Evolutionary conservation across 192 early-diverging fungal species (phyloP).

Genomic region (Geosiphon pyriformis): DNA sequence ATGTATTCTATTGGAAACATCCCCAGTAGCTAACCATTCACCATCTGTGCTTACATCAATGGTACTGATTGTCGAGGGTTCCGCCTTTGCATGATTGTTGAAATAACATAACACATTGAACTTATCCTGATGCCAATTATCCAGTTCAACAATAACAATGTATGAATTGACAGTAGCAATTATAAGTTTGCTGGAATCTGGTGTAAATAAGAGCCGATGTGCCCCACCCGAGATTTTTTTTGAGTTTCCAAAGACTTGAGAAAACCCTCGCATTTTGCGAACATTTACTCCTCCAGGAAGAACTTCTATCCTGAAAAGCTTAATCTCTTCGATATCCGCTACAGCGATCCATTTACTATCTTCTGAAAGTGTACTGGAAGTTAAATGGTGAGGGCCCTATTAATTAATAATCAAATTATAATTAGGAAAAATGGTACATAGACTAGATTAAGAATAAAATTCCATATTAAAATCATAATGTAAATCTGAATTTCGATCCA

Average conservation of each 20-base stretch:
- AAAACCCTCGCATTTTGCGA: slow-evolving; percentile 43
- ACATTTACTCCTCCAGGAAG: slow-evolving; percentile 44
- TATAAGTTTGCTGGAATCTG: slow-evolving; percentile 67
- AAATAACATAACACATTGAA: slow-evolving; percentile 33
- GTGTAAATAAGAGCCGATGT: slow-evolving; percentile 69
- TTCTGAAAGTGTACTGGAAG: slow-evolving; percentile 68
- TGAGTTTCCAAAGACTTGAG: slow-evolving; percentile 24
- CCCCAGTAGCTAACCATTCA: slow-evolving; percentile 77
- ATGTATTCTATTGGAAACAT: slow-evolving; percentile 64
- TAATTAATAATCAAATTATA: neutral
- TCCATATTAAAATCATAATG: slow-evolving; percentile 67
- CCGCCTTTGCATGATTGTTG: slow-evolving; percentile 39
- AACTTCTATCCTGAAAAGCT: slow-evolving; percentile 55
- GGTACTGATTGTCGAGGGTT: slow-evolving; percentile 51
- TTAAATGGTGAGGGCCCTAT: slow-evolving; percentile 53
- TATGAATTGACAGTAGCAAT: slow-evolving; percentile 70
- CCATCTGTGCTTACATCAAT: slow-evolving; percentile 77
- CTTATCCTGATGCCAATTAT: slow-evolving; percentile 40
- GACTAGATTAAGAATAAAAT: neutral
- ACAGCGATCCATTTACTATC: slow-evolving; percentile 81
- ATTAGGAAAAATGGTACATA: neutral
- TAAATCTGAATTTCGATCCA: slow-evolving; percentile 57
- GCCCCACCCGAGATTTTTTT: slow-evolving; percentile 50
- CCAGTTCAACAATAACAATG: slow-evolving; percentile 73
- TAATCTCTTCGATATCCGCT: slow-evolving; percentile 66